phyloP scores from a whole-genome alignment of 495 filamentous ascomycete species.

The Glonium stellatum region DNA sequence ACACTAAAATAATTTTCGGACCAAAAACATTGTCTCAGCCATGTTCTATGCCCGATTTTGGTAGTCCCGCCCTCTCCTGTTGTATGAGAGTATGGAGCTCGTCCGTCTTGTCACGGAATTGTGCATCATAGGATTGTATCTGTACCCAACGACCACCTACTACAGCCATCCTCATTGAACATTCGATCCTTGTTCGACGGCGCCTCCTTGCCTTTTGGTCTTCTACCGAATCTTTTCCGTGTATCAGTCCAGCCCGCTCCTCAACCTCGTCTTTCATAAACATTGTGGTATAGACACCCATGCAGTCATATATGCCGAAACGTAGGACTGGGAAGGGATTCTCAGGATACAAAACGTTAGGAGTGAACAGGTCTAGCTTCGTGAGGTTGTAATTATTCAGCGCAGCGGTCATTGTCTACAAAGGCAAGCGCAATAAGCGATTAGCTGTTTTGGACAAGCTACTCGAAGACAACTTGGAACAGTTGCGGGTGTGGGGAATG shows the following conservation, averaged over 20 bases:
- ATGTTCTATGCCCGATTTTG: too few species aligned
- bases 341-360: neutral
- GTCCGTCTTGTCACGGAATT: too few species aligned
- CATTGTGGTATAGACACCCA: neutral
- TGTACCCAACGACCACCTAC: neutral
- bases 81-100: too few species aligned
- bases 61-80: too few species aligned
- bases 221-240: neutral
- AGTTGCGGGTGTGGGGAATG: too few species aligned
- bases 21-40: too few species aligned
- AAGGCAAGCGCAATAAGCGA: neutral
- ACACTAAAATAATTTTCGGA: too few species aligned
- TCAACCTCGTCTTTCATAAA: conserved; percentile 3
- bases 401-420: neutral
- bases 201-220: neutral
- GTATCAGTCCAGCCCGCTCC: neutral
- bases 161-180: neutral
- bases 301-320: neutral
- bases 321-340: neutral
- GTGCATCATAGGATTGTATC: neutral
- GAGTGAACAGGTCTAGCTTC: conserved; percentile 2
- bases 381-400: neutral
- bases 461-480: too few species aligned
- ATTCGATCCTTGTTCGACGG: neutral
- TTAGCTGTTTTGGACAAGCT: too few species aligned